Percentiles rank a stretch among this genome's conserved stretches.
Conservation (phyloP, 2,329 filamentous ascomycete species). For the Xylaria sp. region DNA sequence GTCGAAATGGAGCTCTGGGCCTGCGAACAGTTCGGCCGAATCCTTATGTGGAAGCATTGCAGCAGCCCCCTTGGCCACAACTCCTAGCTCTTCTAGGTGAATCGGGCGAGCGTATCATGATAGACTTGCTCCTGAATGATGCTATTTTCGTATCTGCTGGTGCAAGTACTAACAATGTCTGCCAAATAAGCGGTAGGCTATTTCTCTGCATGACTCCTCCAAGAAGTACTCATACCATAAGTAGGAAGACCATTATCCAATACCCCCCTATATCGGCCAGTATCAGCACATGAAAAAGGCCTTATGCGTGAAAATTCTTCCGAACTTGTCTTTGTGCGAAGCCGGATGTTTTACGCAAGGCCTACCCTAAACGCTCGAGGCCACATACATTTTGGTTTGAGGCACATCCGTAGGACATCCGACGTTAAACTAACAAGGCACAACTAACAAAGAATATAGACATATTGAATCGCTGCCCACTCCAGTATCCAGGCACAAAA, state of each 20-base stretch:
- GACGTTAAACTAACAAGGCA: neutral
- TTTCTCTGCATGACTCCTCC: neutral
- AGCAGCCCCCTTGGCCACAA: constrained; percentile 74
- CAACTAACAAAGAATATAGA: constrained; percentile 57
- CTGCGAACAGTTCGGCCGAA: constrained; percentile 71
- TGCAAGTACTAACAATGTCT: constrained; percentile 67
- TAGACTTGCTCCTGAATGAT: constrained; percentile 76
- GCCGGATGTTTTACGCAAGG: constrained; percentile 84
- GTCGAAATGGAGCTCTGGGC: constrained; percentile 57
- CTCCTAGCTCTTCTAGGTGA: constrained; percentile 76
- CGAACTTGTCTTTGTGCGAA: constrained; percentile 77
- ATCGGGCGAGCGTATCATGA: constrained; percentile 77
- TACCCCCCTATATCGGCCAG: constrained; percentile 38
- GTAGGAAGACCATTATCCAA: constrained; percentile 59
- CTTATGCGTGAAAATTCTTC: constrained; percentile 47
- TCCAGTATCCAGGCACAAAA: constrained; percentile 34
- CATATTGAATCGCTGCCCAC: constrained; percentile 74
- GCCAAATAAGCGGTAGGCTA: constrained; percentile 76
- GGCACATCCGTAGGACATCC: constrained; percentile 74
- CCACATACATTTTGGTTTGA: constrained; percentile 73
- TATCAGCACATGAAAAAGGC: constrained; percentile 3
- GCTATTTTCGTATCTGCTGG: constrained; percentile 73
- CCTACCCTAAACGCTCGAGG: constrained; percentile 73
- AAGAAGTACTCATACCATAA: constrained; percentile 20
- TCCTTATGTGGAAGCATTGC: constrained; percentile 71